phyloP scores from a whole-genome alignment of 108 stramenopile genomes.

The Pseudonitzschia delicatissima region DNA sequence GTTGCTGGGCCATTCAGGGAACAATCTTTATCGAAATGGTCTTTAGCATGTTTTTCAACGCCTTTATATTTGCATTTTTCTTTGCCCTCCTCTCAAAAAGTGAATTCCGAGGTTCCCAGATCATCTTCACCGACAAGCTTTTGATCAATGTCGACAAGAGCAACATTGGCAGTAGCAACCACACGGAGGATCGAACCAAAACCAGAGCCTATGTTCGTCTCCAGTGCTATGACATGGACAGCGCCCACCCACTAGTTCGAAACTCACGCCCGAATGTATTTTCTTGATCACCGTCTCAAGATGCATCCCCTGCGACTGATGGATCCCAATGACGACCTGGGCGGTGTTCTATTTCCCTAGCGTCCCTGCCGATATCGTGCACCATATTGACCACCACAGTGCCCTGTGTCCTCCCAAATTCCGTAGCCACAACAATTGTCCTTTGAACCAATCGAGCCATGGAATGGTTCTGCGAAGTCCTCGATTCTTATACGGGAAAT shows the following conservation, averaged over 20 bases:
- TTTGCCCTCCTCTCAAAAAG: conserved; percentile 53
- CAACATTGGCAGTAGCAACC: neutral
- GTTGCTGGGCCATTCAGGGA: conserved; percentile 60
- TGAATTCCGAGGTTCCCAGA: conserved; percentile 60
- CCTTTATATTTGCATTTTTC: conserved; percentile 75
- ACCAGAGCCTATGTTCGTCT: conserved; percentile 12
- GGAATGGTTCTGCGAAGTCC: conserved; percentile 48
- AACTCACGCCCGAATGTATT: conserved; percentile 83
- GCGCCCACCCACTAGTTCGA: conserved; percentile 77
- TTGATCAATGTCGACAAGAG: conserved; percentile 27
- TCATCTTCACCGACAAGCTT: conserved; percentile 66
- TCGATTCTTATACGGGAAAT: conserved; percentile 40
- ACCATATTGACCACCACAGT: conserved; percentile 62
- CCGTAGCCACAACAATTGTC: conserved; percentile 12
- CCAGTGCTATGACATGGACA: conserved; percentile 71
- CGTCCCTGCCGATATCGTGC: conserved; percentile 50
- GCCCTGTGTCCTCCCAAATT: conserved; percentile 21
- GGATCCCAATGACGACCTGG: conserved; percentile 69
- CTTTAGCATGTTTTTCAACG: conserved; percentile 73
- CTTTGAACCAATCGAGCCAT: conserved; percentile 23
- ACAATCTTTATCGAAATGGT: conserved; percentile 76
- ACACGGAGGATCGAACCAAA: neutral
- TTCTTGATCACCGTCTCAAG: conserved; percentile 40
- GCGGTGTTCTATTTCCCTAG: conserved; percentile 43
- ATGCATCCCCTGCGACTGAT: conserved; percentile 49